Base-by-base conservation (phyloP, 768 basidiomycete genomes). In the Vishniacozyma victoriae region DNA sequence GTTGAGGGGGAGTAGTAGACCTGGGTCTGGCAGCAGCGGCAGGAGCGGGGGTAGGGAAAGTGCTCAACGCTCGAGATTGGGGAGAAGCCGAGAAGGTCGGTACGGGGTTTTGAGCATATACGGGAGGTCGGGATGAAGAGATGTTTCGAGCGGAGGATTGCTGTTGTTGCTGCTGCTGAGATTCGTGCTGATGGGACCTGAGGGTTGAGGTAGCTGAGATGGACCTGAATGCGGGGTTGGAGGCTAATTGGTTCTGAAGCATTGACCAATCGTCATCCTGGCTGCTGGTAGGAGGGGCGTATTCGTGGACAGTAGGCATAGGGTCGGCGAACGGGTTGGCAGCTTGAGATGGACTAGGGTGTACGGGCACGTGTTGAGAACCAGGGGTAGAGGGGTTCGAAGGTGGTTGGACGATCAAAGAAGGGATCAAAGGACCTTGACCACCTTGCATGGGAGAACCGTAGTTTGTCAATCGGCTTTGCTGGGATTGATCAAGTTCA, bases 171-270 rank as follows among this genome's bases (percentile, higher is more conserved):
- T 13, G 33, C 48, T 16, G 6, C 39, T 33, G 16, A 7, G 23
- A 33, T 27, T 56, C 7, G 44, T 64, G 54, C 15, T 52, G 39
- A 27, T 62, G 60, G 18, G 66, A 68, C 22, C 62, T 44, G 6
- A 68, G 49, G 24, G 60, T 54, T 20, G 66, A 55, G 15, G 57
- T 55, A 49, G 66, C 58, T 20, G 62, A 64, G 45, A 68, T 68
- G 12, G 66, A 68, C 23, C 66, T 40, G 56, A 68, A 68, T 20
- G 62, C 66, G 9, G 66, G 66, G 22, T 55, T 55, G 24, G 37
- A 26, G n/a, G 53, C 55, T 5, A 68, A 43, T 35, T 62, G 54
- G 23, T 60, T 48, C 14, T 50, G 44, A 9, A 68, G 51, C 29
- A 45, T 35, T 22, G 54, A 55, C 66, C 66, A 68, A 35, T 62